Evolutionary conservation across 83 land plant genomes (phyloP).

Genomic region (Picea abies): DNA sequence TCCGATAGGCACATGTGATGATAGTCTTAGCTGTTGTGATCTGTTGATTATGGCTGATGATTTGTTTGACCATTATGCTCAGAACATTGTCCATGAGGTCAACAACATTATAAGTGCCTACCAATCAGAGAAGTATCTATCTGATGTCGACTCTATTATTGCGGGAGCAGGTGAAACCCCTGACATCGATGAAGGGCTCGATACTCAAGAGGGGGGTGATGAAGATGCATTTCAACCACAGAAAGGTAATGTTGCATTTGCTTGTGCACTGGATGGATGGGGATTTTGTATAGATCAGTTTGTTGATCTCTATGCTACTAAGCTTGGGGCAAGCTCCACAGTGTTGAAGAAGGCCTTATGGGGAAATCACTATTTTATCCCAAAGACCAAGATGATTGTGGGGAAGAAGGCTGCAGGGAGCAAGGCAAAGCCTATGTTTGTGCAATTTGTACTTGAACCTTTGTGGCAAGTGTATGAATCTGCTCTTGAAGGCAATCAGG

Average conservation of each 20-base stretch:
- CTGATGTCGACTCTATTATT: conserved; percentile 84
- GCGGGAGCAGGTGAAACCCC: conserved; percentile 28
- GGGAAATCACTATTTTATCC: conserved; percentile 76
- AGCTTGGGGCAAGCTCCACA: conserved; percentile 64
- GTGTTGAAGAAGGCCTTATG: conserved; percentile 75
- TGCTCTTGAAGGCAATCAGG: conserved; percentile 59
- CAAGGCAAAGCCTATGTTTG: conserved; percentile 90
- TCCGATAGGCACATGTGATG: too few species aligned
- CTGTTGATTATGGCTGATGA: too few species aligned
- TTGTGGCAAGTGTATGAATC: conserved; percentile 87
- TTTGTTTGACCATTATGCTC: neutral
- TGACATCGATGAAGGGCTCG: conserved; percentile 18
- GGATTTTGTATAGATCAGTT: conserved; percentile 75
- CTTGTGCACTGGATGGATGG: conserved; percentile 93
- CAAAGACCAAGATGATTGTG: conserved; percentile 77
- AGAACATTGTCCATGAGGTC: conserved; percentile 80
- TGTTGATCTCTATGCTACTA: conserved; percentile 76
- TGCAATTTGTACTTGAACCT: conserved; percentile 87
- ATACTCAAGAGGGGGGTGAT: conserved; percentile 52
- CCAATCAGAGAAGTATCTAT: conserved; percentile 80
- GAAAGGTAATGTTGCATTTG: conserved; percentile 91
- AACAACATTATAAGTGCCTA: conserved; percentile 78
- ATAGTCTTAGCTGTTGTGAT: too few species aligned
- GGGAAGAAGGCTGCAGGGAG: conserved; percentile 74
- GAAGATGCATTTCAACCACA: conserved; percentile 89